These are phyloP conservation scores for Acanthamoeba quina DNA, from an alignment of 208 protist genomes.

Conservation along the genomic window DNA sequence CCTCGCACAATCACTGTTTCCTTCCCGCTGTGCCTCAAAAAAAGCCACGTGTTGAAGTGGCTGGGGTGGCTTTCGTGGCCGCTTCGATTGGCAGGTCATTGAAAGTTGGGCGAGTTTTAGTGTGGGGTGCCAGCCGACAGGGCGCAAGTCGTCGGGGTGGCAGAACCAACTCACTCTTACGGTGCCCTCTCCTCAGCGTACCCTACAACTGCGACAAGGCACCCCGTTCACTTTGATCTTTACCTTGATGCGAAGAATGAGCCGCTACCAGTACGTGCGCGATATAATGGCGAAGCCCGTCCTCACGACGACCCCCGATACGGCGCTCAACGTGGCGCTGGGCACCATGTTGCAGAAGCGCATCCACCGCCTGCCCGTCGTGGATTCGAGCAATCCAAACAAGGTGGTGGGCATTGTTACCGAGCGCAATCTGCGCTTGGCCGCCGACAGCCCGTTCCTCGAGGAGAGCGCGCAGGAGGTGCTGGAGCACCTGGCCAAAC, in stretches of 20 bases:
- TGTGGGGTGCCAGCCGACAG: too few relatives aligned
- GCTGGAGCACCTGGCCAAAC: conserved; percentile 75
- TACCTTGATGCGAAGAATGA: conserved; percentile 53
- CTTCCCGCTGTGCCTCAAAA: too few relatives aligned
- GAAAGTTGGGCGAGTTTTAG: neutral
- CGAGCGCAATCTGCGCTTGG: conserved; percentile 81
- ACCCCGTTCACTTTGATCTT: neutral
- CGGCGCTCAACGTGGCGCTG: conserved; percentile 44
- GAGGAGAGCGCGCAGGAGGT: conserved; percentile 77
- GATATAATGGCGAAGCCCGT: conserved; percentile 69
- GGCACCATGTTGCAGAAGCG: conserved; percentile 54
- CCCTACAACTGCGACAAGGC: too few relatives aligned
- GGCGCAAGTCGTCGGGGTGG: too few relatives aligned
- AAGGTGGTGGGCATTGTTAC: conserved; percentile 79
- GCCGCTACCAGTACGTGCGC: conserved; percentile 36
- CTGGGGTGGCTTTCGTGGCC: too few relatives aligned
- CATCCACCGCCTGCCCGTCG: conserved; percentile 71
- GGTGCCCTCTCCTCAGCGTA: too few relatives aligned
- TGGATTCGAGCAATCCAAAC: neutral
- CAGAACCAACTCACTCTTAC: neutral
- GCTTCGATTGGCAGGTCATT: too few relatives aligned
- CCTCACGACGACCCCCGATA: conserved; percentile 58
- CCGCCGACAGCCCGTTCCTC: conserved; percentile 77
- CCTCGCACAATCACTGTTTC: too few relatives aligned
- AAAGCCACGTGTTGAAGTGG: too few relatives aligned